A percentile compares a stretch with the other conserved stretches of the same genome.
Evolutionary conservation across 2,329 filamentous ascomycete species (phyloP).

Genomic region (Davidsoniella eucalypti): DNA sequence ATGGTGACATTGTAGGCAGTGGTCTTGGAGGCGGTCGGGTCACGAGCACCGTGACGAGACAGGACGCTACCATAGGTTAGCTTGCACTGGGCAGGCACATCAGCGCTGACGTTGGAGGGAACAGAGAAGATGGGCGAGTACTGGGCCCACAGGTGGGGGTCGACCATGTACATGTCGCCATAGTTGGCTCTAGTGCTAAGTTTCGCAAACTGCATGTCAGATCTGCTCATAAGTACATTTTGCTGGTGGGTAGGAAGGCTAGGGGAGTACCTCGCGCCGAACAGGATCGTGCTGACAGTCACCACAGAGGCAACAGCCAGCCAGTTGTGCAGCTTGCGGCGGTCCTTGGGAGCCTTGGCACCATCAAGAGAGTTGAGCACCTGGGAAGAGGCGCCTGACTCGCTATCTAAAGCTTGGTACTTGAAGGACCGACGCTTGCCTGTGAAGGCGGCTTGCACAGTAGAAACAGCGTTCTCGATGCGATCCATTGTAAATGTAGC

Average conservation of each 20-base stretch:
- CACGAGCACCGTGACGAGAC: slow-evolving; percentile 70
- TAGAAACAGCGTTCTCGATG: slow-evolving; percentile 1
- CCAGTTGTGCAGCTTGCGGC: slow-evolving; percentile 2
- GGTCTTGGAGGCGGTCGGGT: slow-evolving; percentile 57
- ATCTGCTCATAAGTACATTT: neutral
- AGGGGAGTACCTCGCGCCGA: slow-evolving; percentile 9
- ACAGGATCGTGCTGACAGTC: neutral
- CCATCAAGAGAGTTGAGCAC: neutral
- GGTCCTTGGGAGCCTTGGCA: slow-evolving; percentile 3
- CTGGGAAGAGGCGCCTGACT: neutral
- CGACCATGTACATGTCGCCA: slow-evolving; percentile 4
- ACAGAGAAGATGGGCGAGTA: slow-evolving; percentile 76
- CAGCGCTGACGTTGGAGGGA: slow-evolving; percentile 43
- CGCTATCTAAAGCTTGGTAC: slow-evolving; percentile 7
- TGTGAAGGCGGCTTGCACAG: slow-evolving; percentile 4
- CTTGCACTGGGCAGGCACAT: slow-evolving; percentile 49
- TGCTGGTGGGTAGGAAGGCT: neutral
- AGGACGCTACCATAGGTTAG: slow-evolving; percentile 69
- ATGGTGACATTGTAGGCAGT: slow-evolving; percentile 46
- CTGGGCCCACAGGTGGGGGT: slow-evolving; percentile 50
- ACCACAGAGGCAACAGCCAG: slow-evolving; percentile 3
- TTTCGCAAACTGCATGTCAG: slow-evolving; percentile 25
- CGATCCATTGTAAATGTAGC: slow-evolving; percentile 5
- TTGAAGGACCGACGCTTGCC: slow-evolving; percentile 1
- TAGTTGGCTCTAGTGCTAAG: slow-evolving; percentile 17